Evolutionary conservation across 257 asterid genomes (phyloP), one percentile per base, ranked within the genome.

Genomic region (Leonotis leonurus): DNA sequence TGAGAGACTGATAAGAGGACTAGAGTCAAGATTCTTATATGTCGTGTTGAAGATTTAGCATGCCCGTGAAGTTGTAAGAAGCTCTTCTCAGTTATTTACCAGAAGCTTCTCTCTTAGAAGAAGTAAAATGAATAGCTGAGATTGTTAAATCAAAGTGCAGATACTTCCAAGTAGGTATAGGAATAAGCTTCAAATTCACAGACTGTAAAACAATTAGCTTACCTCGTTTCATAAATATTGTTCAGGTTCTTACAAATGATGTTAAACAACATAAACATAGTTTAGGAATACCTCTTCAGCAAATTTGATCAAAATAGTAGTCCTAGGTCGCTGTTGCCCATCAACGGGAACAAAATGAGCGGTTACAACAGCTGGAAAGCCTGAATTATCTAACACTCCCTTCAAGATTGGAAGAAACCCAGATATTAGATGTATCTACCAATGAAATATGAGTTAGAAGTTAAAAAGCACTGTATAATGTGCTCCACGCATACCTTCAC

Each of bases 321-420:
- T 88, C 72, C 94, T 79, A 11, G 96, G 94, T 69, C 92, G 79
- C 37, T 84, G 96, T 71, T 88, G 96, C 64, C 96, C 96, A 50
- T 91, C 96, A 29, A 91, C 90, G n/a, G 98, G 98, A 67, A 91
- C 96, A 75, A 91, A 91, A 78, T 88, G 96, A 44, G 98, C 96
- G 1, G 94, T 88, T 44, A 91, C 96, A 36, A 84, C 92, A 5
- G 98, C 95, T 61, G 92, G 95, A 60, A 91, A 91, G 66, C 96
- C 96, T 3, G 98, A 86, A 80, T 91, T 86, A 56, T 91, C 95
- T 73, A 91, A 74, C 40, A 88, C 94, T 37, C 98, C 96, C 96
- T 91, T 74, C 81, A 73, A 64, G 67, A 64, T 33, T 27, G 61
- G 64, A 59, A 40, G 55, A 68, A 72, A 24, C 9, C 1, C 14